Base-by-base conservation (phyloP, 441 rosid species). In the Viola pubescens region DNA sequence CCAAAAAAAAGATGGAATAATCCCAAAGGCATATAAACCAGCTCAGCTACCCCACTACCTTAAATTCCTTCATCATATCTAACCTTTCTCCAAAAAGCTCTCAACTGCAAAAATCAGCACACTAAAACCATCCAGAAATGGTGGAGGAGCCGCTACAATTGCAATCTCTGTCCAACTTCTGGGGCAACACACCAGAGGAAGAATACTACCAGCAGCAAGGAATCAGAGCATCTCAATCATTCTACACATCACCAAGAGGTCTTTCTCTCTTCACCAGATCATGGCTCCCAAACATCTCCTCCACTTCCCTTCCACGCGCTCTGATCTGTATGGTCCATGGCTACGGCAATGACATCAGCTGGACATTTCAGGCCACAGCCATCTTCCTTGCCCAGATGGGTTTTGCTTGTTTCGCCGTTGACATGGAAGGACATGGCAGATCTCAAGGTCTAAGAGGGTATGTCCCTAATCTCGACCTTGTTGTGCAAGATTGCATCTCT, bases 281-380 rank as follows among this genome's bases (percentile, higher is more conserved):
- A 51, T 73, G 76, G 76, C 57, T 60, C 3, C 73, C 76, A 26
- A 26, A 26, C 0, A 6, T 6, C 42, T 44, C 67, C 40, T 44
- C 67, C 40, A 42, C 78, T 9, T 42, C 63, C 49, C 82, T 83
- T 5, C 84, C 87, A 4, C 82, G 85, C 56, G 91, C 79, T 56
- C 37, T 82, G 74, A 61, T 89, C 80, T 82, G 75, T 55, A 88
- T 85, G 87, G 82, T 92, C 66, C 98, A 92, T 58, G 96, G 97
- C 52, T 87, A 87, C 49, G 90, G 90, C 48, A 87, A 87, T 61
- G 89, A 87, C 85, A 68, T 86, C 58, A 79, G 89, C 82, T 91
- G 94, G 94, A 84, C 88, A 0, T 87, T 89, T 70, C 97, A 89
- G 58, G 52, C 82, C 54, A 87, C 91, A 1, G 63, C 94, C 0